Percentiles rank a stretch among this genome's conserved stretches.
phyloP scores from a whole-genome alignment of 805 yeast species.

The Yamadazyma sp. region DNA sequence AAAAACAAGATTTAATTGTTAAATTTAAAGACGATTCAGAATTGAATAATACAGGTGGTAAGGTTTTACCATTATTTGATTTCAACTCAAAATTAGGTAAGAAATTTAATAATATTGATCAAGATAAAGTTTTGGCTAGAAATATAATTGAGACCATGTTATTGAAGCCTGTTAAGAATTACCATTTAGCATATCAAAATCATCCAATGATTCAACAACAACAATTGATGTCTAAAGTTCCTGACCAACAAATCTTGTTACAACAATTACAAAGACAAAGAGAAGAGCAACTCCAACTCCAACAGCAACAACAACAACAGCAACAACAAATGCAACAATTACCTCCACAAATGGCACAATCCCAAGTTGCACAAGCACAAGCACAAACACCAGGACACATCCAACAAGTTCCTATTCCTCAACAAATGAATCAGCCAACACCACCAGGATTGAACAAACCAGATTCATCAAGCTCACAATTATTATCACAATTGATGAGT shows the following conservation, averaged over 20 bases:
- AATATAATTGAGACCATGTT: conserved; percentile 40
- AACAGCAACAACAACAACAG: conserved; percentile 28
- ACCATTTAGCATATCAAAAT: conserved; percentile 44
- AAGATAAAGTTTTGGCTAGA: conserved; percentile 33
- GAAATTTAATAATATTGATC: conserved; percentile 24
- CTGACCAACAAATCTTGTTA: conserved; percentile 30
- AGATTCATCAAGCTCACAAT: conserved; percentile 66
- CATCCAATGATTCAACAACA: conserved; percentile 41
- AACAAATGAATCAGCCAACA: conserved; percentile 14
- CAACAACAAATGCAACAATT: conserved; percentile 28
- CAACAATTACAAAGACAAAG: conserved; percentile 36
- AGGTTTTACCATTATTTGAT: conserved; percentile 47
- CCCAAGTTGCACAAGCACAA: conserved; percentile 4
- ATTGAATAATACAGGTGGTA: conserved; percentile 10
- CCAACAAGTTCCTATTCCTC: conserved; percentile 10
- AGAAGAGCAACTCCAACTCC: conserved; percentile 27
- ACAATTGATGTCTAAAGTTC: conserved; percentile 27
- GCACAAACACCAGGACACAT: conserved; percentile 5
- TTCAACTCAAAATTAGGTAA: conserved; percentile 35
- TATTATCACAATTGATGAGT: conserved; percentile 79
- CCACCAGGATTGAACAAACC: conserved; percentile 14
- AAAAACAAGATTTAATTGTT: conserved; percentile 38
- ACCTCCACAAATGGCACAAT: conserved; percentile 18
- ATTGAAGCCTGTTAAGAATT: conserved; percentile 41
- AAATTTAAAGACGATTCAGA: conserved; percentile 24